Evolutionary conservation across 2,329 filamentous ascomycete species (phyloP).

Genomic region (Coniochaeta sp.): DNA sequence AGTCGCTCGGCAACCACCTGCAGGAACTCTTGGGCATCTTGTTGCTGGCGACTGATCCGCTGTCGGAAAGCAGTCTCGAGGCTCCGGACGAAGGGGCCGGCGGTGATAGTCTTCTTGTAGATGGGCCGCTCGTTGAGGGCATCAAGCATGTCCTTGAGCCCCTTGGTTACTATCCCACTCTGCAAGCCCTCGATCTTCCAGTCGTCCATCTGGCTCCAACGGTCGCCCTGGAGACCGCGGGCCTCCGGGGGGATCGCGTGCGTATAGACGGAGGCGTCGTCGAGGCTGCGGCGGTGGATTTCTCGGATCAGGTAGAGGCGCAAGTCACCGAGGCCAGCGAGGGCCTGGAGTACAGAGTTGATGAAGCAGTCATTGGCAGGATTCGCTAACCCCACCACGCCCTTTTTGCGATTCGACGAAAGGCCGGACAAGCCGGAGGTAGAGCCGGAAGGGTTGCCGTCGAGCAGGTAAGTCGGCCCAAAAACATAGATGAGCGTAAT

Average conservation of each 20-base stretch:
- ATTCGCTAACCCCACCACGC: constrained; percentile 82
- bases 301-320: constrained; percentile 89
- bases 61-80: constrained; percentile 84
- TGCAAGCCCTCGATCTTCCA: constrained; percentile 66
- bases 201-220: constrained; percentile 31
- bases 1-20: constrained; percentile 89
- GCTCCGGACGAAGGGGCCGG: constrained; percentile 73
- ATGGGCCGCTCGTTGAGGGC: constrained; percentile 88
- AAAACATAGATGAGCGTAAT: constrained; percentile 96
- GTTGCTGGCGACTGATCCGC: constrained; percentile 87
- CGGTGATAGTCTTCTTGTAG: constrained; percentile 87
- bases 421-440: constrained; percentile 23
- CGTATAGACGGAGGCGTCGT: constrained; percentile 69
- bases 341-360: constrained; percentile 89
- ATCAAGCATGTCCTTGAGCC: constrained; percentile 88
- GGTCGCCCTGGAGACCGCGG: constrained; percentile 4
- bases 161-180: constrained; percentile 73
- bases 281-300: constrained; percentile 74
- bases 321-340: constrained; percentile 84
- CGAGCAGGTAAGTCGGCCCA: constrained; percentile 92
- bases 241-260: constrained; percentile 43
- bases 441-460: constrained; percentile 44
- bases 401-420: constrained; percentile 58
- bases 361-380: constrained; percentile 95
- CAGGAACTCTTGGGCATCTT: constrained; percentile 95